Percentiles rank a stretch among this genome's conserved stretches.
Evolutionary conservation across 345 rosid species (phyloP).

Genomic region (Anacardium occidentale): DNA sequence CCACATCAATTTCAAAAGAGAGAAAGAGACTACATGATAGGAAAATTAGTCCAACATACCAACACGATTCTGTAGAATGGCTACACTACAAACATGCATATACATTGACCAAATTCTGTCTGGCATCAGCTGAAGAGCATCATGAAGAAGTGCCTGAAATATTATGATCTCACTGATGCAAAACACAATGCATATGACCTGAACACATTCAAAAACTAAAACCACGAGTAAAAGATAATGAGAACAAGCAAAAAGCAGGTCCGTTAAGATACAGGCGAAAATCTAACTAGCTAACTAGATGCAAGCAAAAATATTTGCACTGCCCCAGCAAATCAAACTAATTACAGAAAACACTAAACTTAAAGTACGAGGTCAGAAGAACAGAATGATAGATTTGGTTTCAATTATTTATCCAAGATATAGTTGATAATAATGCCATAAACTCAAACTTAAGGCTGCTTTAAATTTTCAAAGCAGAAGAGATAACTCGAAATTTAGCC

Average conservation of each 20-base stretch:
- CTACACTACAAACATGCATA: conserved; percentile 63
- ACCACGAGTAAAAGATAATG: conserved; percentile 5
- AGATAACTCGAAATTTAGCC: background rate
- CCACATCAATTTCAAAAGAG: background rate
- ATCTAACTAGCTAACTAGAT: background rate
- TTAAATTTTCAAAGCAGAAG: background rate
- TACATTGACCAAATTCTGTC: conserved; percentile 57
- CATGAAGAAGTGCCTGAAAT: conserved; percentile 57
- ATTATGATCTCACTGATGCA: conserved; percentile 5
- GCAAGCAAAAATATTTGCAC: background rate
- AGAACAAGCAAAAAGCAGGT: background rate
- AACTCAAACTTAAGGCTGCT: background rate
- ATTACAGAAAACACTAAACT: background rate
- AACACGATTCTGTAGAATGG: conserved; percentile 82
- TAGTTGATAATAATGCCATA: background rate
- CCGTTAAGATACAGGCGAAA: background rate
- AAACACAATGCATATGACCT: background rate
- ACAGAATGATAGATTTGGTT: background rate
- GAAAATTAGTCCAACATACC: conserved; percentile 46
- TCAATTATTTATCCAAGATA: background rate
- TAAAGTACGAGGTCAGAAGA: background rate
- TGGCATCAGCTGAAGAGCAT: conserved; percentile 47
- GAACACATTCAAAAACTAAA: background rate
- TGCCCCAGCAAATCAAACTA: background rate
- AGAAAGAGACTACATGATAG: background rate